Evolutionary conservation across 1,284 basidiomycete species (phyloP).

Genomic region (Rhodotorula sp.): DNA sequence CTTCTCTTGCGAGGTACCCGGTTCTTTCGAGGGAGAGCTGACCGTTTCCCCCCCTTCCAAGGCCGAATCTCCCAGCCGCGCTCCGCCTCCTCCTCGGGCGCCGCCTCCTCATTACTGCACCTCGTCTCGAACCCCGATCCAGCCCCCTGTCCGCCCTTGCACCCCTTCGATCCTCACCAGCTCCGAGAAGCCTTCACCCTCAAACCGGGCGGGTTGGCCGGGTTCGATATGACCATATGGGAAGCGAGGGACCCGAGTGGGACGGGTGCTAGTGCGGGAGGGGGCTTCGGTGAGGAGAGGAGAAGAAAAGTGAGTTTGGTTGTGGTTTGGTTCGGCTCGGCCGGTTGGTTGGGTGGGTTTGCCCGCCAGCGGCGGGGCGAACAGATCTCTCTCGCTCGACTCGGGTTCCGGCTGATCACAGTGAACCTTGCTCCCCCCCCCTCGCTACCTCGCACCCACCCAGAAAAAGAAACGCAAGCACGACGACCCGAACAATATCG

Average conservation of each 20-base stretch:
- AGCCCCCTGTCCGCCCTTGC: conserved; percentile 26
- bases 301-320: conserved; percentile 21
- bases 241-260: conserved; percentile 9
- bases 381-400: no score
- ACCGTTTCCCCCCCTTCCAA: not conserved
- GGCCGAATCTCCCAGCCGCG: conserved; percentile 6
- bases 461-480: conserved; percentile 36
- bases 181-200: conserved; percentile 41
- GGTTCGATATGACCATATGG: conserved; percentile 38
- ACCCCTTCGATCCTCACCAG: conserved; percentile 29
- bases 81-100: not conserved
- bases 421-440: no score
- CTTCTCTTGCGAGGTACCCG: not conserved
- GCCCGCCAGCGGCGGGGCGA: no score
- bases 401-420: no score
- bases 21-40: not conserved
- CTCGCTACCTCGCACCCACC: no score
- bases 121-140: conserved; percentile 42
- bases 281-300: not conserved
- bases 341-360: no score
- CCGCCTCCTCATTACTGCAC: conserved; percentile 23
- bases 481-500: not conserved
- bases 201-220: conserved; percentile 32
- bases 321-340: no score
- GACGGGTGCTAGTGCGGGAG: not conserved